Percentiles rank a stretch among this genome's conserved stretches.
These are phyloP conservation scores for Ephemerocybe angulata DNA, from an alignment of 768 basidiomycete genomes.

Conservation along the genomic window DNA sequence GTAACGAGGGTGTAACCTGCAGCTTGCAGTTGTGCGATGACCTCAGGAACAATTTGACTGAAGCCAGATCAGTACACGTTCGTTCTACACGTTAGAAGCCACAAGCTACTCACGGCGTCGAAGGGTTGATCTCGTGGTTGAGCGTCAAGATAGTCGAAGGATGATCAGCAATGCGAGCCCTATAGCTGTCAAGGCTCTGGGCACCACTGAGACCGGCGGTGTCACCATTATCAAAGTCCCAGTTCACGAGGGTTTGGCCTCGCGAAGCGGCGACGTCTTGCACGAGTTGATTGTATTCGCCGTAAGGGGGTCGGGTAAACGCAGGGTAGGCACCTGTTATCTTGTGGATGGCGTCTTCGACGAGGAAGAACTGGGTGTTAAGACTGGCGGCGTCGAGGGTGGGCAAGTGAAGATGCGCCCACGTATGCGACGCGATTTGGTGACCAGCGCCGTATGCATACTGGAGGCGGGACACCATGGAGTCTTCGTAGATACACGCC, in stretches of 20 bases:
- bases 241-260: conserved; percentile 16
- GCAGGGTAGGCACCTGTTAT: conserved; percentile 37
- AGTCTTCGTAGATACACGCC: conserved; percentile 35
- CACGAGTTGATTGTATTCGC: conserved; percentile 16
- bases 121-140: conserved; percentile 37
- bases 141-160: conserved; percentile 36
- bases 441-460: conserved; percentile 40
- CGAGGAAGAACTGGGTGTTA: not conserved
- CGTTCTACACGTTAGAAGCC: not conserved
- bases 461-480: conserved; percentile 23
- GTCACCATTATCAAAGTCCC: conserved; percentile 33
- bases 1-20: conserved; percentile 39
- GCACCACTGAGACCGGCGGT: conserved; percentile 27
- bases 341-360: conserved; percentile 33
- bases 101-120: conserved; percentile 6
- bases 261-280: conserved; percentile 12
- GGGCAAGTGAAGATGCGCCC: conserved; percentile 17
- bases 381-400: not conserved
- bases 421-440: conserved; percentile 45
- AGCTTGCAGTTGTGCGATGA: conserved; percentile 28
- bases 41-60: conserved; percentile 31
- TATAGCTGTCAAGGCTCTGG: conserved; percentile 27
- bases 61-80: conserved; percentile 10
- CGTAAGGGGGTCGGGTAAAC: conserved; percentile 39
- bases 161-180: conserved; percentile 19